These are phyloP conservation scores for Bryoglossum gracile DNA, from an alignment of 495 filamentous ascomycete genomes.

Conservation along the genomic window DNA sequence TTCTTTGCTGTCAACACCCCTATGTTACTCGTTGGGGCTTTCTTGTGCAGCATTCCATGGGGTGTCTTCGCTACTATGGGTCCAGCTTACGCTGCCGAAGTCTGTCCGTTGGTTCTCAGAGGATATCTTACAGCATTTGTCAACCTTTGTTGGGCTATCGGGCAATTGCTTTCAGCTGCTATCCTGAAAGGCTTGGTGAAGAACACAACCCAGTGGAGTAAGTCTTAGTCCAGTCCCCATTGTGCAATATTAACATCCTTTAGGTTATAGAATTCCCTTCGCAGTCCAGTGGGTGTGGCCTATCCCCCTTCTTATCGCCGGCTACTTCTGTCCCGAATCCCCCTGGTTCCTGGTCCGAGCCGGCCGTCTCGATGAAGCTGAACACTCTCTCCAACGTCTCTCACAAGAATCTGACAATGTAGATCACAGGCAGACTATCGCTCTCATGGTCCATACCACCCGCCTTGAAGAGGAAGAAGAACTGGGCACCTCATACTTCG, in stretches of 20 bases:
- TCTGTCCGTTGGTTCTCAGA: constrained; percentile 10
- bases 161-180: constrained; percentile 53
- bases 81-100: constrained; percentile 35
- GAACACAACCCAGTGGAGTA: constrained; percentile 36
- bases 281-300: constrained; percentile 17
- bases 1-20: constrained; percentile 56
- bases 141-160: constrained; percentile 63
- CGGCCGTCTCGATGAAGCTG: background rate
- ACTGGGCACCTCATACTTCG: constrained; percentile 50
- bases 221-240: no score
- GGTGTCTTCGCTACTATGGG: constrained; percentile 52
- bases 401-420: background rate
- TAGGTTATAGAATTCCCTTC: constrained; percentile 47
- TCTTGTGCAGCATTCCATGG: constrained; percentile 69
- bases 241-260: constrained; percentile 54
- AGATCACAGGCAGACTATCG: constrained; percentile 10
- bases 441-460: constrained; percentile 51
- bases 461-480: constrained; percentile 50
- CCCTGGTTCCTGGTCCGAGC: constrained; percentile 1
- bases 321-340: constrained; percentile 43
- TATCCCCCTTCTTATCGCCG: constrained; percentile 57
- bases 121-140: constrained; percentile 16
- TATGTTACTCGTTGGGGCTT: constrained; percentile 54
- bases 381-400: background rate
- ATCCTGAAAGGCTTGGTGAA: constrained; percentile 35